phyloP scores from a whole-genome alignment of 164 flowering plant genomes.

The Chimonanthus praecox region DNA sequence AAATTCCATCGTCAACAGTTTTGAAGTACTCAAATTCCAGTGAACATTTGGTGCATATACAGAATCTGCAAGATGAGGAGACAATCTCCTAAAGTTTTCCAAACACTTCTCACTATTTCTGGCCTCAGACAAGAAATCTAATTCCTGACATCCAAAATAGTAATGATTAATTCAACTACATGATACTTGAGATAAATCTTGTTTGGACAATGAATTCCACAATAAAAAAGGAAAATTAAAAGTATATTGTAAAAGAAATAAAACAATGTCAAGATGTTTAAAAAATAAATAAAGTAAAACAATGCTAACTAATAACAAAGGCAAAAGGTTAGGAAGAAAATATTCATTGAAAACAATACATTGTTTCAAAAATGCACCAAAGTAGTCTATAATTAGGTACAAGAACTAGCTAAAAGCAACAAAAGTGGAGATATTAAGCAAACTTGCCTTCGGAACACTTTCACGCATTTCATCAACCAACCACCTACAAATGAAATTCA shows the following conservation, averaged over 20 bases:
- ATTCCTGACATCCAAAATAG: slow-evolving; percentile 49
- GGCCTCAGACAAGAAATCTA: slow-evolving; percentile 86
- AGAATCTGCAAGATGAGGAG: slow-evolving; percentile 75
- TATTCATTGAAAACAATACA: background rate
- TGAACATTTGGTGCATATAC: slow-evolving; percentile 81
- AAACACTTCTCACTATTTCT: slow-evolving; percentile 83
- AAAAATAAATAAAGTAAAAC: no score
- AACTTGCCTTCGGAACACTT: slow-evolving; percentile 82
- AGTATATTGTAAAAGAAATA: background rate
- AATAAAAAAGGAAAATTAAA: background rate
- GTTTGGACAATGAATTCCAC: background rate
- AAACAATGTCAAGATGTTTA: background rate
- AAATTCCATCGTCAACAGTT: slow-evolving; percentile 86
- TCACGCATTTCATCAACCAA: slow-evolving; percentile 86
- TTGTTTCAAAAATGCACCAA: background rate
- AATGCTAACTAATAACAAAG: background rate
- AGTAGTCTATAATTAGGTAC: background rate
- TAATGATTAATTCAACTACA: slow-evolving; percentile 9
- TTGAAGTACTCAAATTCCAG: slow-evolving; percentile 87
- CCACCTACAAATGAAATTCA: slow-evolving; percentile 55
- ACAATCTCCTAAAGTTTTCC: slow-evolving; percentile 74
- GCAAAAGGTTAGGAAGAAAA: background rate
- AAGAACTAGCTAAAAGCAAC: slow-evolving; percentile 1
- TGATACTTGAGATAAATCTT: slow-evolving; percentile 4
- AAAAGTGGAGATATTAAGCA: background rate